phyloP scores from a whole-genome alignment of 768 basidiomycete species.

The Psilocybe cyanescens region DNA sequence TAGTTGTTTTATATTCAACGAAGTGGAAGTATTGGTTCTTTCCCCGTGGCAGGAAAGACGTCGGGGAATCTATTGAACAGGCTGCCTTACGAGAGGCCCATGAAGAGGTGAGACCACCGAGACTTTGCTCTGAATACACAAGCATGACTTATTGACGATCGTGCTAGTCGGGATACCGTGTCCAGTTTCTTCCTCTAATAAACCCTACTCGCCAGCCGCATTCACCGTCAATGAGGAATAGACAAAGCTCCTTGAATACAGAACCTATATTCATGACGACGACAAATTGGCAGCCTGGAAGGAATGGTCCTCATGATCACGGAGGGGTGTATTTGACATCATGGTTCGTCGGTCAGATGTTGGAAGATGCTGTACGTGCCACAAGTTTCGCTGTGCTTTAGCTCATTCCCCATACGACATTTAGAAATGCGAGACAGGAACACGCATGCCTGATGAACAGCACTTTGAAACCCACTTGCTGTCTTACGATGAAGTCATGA shows the following conservation, averaged over 20 bases:
- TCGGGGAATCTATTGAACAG: slow-evolving; percentile 63
- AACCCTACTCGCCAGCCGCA: slow-evolving; percentile 45
- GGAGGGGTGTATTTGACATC: slow-evolving; percentile 57
- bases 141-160: not conserved
- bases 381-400: too few relatives aligned
- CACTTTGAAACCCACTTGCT: slow-evolving; percentile 49
- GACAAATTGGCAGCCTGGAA: slow-evolving; percentile 28
- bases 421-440: slow-evolving; percentile 50
- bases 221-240: slow-evolving; percentile 29
- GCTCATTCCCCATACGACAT: not conserved
- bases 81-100: slow-evolving; percentile 67
- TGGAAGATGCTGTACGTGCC: slow-evolving; percentile 51
- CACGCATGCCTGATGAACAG: slow-evolving; percentile 63
- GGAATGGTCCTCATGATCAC: slow-evolving; percentile 13
- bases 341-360: slow-evolving; percentile 61
- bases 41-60: slow-evolving; percentile 68
- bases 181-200: slow-evolving; percentile 48
- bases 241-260: slow-evolving; percentile 24
- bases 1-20: slow-evolving; percentile 54
- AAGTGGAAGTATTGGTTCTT: slow-evolving; percentile 53
- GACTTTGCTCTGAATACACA: not conserved
- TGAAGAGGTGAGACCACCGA: slow-evolving; percentile 55
- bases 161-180: slow-evolving; percentile 52
- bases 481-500: slow-evolving; percentile 45
- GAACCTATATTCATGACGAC: slow-evolving; percentile 52